These are phyloP conservation scores for Syncephalastrum contaminatum DNA, from an alignment of 371 early-diverging fungal species.

Conservation along the genomic window DNA sequence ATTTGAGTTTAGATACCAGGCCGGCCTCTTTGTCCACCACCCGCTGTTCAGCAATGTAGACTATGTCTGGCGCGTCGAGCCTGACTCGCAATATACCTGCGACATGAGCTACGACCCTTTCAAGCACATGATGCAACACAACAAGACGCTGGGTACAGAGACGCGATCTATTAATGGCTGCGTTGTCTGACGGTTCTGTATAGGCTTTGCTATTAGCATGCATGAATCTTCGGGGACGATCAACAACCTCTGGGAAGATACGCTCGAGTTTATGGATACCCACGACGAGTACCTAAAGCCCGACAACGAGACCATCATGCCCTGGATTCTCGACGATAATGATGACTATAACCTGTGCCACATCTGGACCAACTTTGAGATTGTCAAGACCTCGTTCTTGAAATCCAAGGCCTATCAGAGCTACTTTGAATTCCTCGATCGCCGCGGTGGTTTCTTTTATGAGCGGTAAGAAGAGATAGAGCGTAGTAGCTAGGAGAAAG, in stretches of 20 bases:
- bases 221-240: slow-evolving; percentile 11
- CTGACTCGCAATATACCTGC: slow-evolving; percentile 83
- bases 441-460: slow-evolving; percentile 88
- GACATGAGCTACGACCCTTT: slow-evolving; percentile 91
- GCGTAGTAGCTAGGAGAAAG: too few species aligned
- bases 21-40: slow-evolving; percentile 86
- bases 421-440: slow-evolving; percentile 83
- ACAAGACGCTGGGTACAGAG: slow-evolving; percentile 72
- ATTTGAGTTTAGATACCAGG: slow-evolving; percentile 65
- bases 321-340: slow-evolving; percentile 31
- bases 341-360: slow-evolving; percentile 67
- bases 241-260: slow-evolving; percentile 16
- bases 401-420: slow-evolving; percentile 69
- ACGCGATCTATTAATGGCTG: too few species aligned
- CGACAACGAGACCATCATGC: slow-evolving; percentile 18
- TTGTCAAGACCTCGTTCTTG: slow-evolving; percentile 74
- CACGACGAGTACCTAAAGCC: slow-evolving; percentile 11
- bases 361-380: slow-evolving; percentile 68
- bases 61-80: slow-evolving; percentile 96
- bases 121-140: slow-evolving; percentile 68
- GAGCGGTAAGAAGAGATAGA: slow-evolving; percentile 55
- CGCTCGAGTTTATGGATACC: slow-evolving; percentile 16
- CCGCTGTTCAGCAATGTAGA: slow-evolving; percentile 73
- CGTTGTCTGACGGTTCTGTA: too few species aligned
- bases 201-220: slow-evolving; percentile 19